Evolutionary conservation across 257 asterid species (phyloP), one percentile per base, ranked within the genome.

Genomic region (Petunia axillaris): DNA sequence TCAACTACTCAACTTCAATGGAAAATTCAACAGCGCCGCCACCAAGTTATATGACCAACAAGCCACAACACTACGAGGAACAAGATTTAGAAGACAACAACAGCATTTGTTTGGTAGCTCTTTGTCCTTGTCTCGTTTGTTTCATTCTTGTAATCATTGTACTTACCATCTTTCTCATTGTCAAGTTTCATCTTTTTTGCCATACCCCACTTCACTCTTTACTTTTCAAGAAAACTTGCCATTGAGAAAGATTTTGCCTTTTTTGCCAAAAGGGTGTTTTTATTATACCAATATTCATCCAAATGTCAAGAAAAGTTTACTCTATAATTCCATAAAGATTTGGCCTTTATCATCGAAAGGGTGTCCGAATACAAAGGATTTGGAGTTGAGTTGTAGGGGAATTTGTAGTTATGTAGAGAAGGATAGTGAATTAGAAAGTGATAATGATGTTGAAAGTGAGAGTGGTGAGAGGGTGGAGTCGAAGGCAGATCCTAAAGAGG

Each of bases 151-250:
- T 89, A 73, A 63, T 89, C 76, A 57, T 86, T 71, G 87, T 89
- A 48, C 85, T 89, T 25, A 82, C 92, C 50, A 79, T 90, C 62
- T 80, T 91, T 1, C 89, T 93, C 63, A 57, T 82, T 68, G 46
- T 92, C 93, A 89, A 92, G 81, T 93, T 93, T 91, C 99, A 85
- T 67, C 83, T 90, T 14, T 91, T 77, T 81, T 93, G 97, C 81
- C 95, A 90, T 88, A 89, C 98, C n/a, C 98, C 97, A 39, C 89
- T 95, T 73, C 94, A 80, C 82, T 87, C 93, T 54, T 52, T 90
- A 46, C 77, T 95, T 63, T 89, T 87, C 97, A 86, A 87, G 80
- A 92, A 89, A 79, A 85, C 76, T 48, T 93, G 97, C 83, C 91
- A 70, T 53, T 91, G 84, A 71, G 14, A 13, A 63, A 9, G 6